Percentiles rank a stretch among this genome's conserved stretches.
Conservation (phyloP, 805 yeast species). For the Danielozyma ontarioensis region DNA sequence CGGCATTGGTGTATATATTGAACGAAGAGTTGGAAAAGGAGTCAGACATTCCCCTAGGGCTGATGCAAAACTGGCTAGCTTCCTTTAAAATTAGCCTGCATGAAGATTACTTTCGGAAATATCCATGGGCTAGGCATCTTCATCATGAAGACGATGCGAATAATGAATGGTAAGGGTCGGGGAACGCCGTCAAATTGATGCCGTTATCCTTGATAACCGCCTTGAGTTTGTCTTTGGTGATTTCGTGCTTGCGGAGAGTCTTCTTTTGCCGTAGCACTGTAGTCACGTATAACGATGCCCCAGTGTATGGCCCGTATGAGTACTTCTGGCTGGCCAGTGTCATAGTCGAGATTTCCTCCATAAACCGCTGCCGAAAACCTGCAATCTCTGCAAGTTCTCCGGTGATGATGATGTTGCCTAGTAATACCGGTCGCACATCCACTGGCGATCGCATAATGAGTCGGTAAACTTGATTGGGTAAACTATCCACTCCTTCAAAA, state of each 20-base stretch:
- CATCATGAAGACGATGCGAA: conserved; percentile 2
- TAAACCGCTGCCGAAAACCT: no score
- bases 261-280: conserved; percentile 6
- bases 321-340: neutral
- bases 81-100: no score
- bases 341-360: no score
- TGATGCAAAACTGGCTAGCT: no score
- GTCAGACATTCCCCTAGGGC: no score
- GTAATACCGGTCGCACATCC: neutral
- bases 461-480: neutral
- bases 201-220: conserved; percentile 4
- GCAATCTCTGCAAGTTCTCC: neutral
- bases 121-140: conserved; percentile 13
- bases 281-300: conserved; percentile 14
- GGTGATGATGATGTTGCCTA: no score
- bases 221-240: conserved; percentile 9
- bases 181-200: neutral
- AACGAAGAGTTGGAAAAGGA: conserved; percentile 11
- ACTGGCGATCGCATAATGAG: neutral
- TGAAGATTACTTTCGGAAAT: conserved; percentile 9
- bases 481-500: neutral
- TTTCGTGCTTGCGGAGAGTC: conserved; percentile 1
- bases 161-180: neutral
- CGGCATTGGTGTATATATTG: conserved; percentile 9
- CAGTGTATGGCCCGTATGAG: conserved; percentile 9